These are phyloP conservation scores for Globisporangium apiculatum DNA, from an alignment of 352 stramenopile genomes.

Conservation along the genomic window DNA sequence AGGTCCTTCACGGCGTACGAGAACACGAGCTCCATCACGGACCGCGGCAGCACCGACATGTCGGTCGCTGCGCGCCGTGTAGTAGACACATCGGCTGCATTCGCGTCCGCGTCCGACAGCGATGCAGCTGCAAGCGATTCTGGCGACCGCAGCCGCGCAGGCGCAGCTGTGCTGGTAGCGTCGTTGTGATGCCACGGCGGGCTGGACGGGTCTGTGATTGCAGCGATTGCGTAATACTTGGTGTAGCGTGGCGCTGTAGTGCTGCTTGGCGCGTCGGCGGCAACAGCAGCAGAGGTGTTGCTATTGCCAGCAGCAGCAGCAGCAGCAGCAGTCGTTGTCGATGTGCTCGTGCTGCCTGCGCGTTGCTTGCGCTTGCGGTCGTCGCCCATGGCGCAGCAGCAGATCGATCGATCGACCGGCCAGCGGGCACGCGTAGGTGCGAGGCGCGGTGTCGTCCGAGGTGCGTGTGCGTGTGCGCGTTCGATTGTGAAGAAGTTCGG, in stretches of 20 bases:
- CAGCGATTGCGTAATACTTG: conserved; percentile 16
- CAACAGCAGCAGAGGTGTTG: neutral
- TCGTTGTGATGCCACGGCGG: neutral
- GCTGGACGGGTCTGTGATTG: conserved; percentile 9
- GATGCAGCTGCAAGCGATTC: neutral
- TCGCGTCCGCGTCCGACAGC: no score
- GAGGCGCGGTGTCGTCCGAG: no score
- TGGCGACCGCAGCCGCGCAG: neutral
- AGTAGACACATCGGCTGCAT: no score
- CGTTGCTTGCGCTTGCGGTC: conserved; percentile 16
- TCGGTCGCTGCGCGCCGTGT: conserved; percentile 4
- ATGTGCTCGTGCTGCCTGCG: neutral
- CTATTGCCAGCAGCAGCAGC: neutral
- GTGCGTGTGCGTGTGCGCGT: no score
- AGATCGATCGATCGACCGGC: no score
- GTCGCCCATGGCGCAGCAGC: conserved; percentile 2
- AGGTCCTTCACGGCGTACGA: conserved; percentile 50
- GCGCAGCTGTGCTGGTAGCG: neutral
- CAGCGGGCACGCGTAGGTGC: no score
- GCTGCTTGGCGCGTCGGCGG: neutral
- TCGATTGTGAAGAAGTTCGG: no score
- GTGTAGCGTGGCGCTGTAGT: conserved; percentile 4
- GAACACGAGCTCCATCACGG: conserved; percentile 44
- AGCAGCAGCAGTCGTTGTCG: neutral
- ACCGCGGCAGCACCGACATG: conserved; percentile 32